These are phyloP conservation scores for Thelonectria discophora DNA, from an alignment of 2,329 filamentous ascomycete species.

Conservation along the genomic window DNA sequence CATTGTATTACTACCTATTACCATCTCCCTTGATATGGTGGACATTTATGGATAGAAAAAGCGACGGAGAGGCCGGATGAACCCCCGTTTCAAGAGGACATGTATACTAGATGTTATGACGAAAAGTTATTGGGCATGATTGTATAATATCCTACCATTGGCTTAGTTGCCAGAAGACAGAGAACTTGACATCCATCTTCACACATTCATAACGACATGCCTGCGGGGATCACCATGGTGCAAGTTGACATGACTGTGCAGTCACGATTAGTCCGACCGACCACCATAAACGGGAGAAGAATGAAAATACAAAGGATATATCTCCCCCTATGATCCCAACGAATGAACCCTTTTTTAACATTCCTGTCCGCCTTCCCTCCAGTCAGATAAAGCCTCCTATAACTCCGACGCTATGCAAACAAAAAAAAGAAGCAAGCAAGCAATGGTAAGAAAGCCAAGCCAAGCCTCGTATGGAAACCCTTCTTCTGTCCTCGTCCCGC, in stretches of 20 bases:
- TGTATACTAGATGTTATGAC: background rate
- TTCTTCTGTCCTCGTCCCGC: background rate
- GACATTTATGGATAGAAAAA: background rate
- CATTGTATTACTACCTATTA: background rate
- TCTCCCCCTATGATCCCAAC: background rate
- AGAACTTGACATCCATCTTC: background rate
- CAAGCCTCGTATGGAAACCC: background rate
- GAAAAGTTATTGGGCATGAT: background rate
- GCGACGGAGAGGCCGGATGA: background rate
- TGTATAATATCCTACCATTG: conserved; percentile 3
- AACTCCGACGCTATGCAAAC: conserved; percentile 46
- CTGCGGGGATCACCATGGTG: background rate
- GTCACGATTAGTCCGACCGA: background rate
- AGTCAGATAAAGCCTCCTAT: conserved; percentile 19
- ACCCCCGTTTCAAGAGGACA: background rate
- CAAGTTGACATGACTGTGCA: background rate
- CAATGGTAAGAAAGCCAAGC: background rate
- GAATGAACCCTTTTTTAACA: conserved; percentile 7
- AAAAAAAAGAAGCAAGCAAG: conserved; percentile 16
- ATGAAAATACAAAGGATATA: background rate
- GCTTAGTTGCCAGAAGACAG: background rate
- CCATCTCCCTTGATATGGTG: background rate
- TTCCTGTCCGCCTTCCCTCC: conserved; percentile 22
- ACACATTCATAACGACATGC: background rate
- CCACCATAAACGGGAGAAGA: conserved; percentile 4